Percentiles rank a stretch among this genome's conserved stretches.
Evolutionary conservation across 306 rosid species (phyloP).

Genomic region (Coriaria nepalensis): DNA sequence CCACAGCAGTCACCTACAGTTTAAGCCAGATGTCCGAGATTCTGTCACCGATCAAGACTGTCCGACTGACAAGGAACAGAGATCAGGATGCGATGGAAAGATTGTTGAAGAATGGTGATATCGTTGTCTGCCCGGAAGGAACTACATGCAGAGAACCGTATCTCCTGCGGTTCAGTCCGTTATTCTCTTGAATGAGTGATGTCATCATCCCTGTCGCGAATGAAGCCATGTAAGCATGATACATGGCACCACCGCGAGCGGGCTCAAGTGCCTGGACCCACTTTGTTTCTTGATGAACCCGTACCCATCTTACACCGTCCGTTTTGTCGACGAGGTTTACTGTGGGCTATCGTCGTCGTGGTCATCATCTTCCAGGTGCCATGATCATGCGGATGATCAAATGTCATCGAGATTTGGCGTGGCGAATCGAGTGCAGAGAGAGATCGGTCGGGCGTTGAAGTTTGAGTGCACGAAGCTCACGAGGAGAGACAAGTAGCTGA

Average conservation of each 20-base stretch:
- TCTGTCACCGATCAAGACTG: slow-evolving; percentile 61
- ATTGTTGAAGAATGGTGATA: slow-evolving; percentile 37
- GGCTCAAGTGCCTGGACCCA: slow-evolving; percentile 73
- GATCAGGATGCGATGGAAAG: slow-evolving; percentile 38
- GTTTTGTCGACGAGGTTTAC: slow-evolving; percentile 16
- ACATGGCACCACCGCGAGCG: slow-evolving; percentile 80
- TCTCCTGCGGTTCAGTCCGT: slow-evolving; percentile 70
- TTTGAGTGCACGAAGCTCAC: slow-evolving; percentile 59
- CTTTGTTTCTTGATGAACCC: slow-evolving; percentile 65
- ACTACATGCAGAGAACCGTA: slow-evolving; percentile 86
- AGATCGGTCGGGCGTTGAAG: slow-evolving; percentile 38
- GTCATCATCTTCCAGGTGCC: background rate
- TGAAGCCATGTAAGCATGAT: slow-evolving; percentile 53
- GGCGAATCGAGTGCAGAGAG: slow-evolving; percentile 50
- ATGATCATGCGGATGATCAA: background rate
- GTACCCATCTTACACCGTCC: slow-evolving; percentile 37
- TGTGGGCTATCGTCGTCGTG: background rate
- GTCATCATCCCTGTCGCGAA: slow-evolving; percentile 51
- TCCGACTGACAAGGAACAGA: slow-evolving; percentile 46
- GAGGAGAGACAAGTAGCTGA: slow-evolving; percentile 65
- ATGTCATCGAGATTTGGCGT: slow-evolving; percentile 22
- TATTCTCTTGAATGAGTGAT: slow-evolving; percentile 45
- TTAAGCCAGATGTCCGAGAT: slow-evolving; percentile 64
- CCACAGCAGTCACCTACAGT: slow-evolving; percentile 61
- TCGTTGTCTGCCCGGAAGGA: slow-evolving; percentile 78